phyloP scores from a whole-genome alignment of 2,329 filamentous ascomycete species.

The Sphaerulina vaccinii region DNA sequence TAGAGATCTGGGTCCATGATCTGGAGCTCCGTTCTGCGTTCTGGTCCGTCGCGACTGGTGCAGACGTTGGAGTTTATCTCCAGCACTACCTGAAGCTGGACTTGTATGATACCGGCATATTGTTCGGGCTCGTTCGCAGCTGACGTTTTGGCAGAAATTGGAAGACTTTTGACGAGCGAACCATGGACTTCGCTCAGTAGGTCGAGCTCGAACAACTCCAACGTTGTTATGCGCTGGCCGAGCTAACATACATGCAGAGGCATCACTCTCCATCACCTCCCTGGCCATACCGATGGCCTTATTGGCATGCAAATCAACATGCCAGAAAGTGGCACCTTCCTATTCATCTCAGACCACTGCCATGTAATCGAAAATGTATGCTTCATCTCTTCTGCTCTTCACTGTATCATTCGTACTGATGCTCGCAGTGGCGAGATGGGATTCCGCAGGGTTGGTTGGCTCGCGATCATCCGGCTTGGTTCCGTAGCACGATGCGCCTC shows the following conservation, averaged over 20 bases:
- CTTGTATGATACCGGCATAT: constrained; percentile 26
- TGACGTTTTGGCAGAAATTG: constrained; percentile 31
- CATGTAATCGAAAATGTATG: constrained; percentile 40
- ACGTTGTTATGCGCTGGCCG: not conserved
- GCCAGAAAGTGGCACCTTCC: constrained; percentile 35
- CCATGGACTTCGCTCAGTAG: constrained; percentile 36
- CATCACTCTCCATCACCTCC: constrained; percentile 39
- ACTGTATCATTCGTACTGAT: not conserved
- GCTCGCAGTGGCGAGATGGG: constrained; percentile 35
- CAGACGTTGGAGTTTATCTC: constrained; percentile 38
- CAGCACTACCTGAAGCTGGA: constrained; percentile 38
- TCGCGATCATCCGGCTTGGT: constrained; percentile 39
- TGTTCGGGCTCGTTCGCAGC: too few species aligned
- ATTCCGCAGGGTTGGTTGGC: constrained; percentile 40
- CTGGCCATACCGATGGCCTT: constrained; percentile 40
- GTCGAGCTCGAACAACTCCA: too few species aligned
- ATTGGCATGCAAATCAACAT: constrained; percentile 41
- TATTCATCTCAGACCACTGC: constrained; percentile 39
- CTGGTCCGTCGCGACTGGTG: constrained; percentile 38
- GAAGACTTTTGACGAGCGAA: constrained; percentile 40
- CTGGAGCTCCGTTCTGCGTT: constrained; percentile 36
- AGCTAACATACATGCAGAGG: constrained; percentile 19
- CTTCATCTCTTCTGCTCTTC: not conserved
- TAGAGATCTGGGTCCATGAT: constrained; percentile 39
- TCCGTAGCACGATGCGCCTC: constrained; percentile 36